Conservation (phyloP, 1,139 yeast genomes). For the Hyphopichia wangnamkhiaoensis region DNA sequence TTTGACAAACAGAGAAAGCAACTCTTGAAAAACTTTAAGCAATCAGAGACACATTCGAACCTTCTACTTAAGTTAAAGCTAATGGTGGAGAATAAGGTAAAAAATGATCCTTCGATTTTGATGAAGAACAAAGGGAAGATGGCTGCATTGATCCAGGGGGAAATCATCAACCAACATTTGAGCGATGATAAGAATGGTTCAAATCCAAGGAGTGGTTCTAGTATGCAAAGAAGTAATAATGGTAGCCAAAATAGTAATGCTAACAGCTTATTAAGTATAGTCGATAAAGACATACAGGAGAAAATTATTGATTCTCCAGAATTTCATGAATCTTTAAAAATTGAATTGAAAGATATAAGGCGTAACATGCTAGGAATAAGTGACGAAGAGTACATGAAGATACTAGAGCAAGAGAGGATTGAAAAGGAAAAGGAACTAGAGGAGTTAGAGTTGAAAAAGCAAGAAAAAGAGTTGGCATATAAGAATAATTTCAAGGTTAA, state of each 20-base stretch:
- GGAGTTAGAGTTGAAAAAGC: constrained; percentile 7
- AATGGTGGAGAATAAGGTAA: constrained; percentile 48
- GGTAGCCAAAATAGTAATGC: neutral
- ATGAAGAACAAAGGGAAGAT: constrained; percentile 52
- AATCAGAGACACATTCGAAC: constrained; percentile 44
- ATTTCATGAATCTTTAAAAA: constrained; percentile 33
- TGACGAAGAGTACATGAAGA: constrained; percentile 41
- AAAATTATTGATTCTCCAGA: constrained; percentile 47
- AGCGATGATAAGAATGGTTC: constrained; percentile 10
- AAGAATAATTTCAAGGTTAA: constrained; percentile 32
- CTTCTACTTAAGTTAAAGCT: constrained; percentile 42
- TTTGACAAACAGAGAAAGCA: constrained; percentile 50
- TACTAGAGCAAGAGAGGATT: constrained; percentile 14
- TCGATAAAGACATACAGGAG: constrained; percentile 49
- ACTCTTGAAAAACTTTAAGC: constrained; percentile 45
- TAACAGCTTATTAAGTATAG: constrained; percentile 35
- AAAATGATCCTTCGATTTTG: constrained; percentile 50
- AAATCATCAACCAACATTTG: constrained; percentile 31
- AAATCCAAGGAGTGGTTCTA: constrained; percentile 4
- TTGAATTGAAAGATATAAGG: constrained; percentile 37
- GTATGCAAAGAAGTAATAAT: too few species aligned
- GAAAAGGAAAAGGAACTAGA: constrained; percentile 8
- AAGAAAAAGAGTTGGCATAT: constrained; percentile 16
- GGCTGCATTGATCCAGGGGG: constrained; percentile 57
- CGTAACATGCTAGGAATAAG: constrained; percentile 36